Percentiles rank a stretch among this genome's conserved stretches.
phyloP scores from a whole-genome alignment of 257 asterid genomes.

The Fraxinus quadrangulata region DNA sequence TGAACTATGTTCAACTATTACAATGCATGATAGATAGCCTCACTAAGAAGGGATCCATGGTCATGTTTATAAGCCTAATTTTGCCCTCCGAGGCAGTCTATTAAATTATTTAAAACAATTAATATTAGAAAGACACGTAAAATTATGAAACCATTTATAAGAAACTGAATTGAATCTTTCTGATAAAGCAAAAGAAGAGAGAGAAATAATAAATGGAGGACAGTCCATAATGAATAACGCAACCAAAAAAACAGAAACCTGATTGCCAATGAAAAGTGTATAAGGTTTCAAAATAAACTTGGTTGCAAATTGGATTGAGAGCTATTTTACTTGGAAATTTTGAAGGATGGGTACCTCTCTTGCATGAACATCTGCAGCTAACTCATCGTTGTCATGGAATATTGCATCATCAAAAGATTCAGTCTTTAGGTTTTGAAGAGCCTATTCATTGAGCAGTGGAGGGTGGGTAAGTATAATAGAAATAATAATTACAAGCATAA shows the following conservation, averaged over 20 bases:
- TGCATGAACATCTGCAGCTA: slow-evolving; percentile 30
- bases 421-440: slow-evolving; percentile 37
- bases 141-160: not conserved
- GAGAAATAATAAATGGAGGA: not conserved
- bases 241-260: not conserved
- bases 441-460: slow-evolving; percentile 31
- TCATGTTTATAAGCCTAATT: not conserved
- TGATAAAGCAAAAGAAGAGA: not conserved
- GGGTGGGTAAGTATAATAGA: slow-evolving; percentile 7
- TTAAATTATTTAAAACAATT: not conserved
- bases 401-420: slow-evolving; percentile 38
- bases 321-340: slow-evolving; percentile 10
- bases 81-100: not conserved
- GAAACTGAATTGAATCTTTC: slow-evolving; percentile 11
- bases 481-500: slow-evolving; percentile 18
- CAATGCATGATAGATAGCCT: slow-evolving; percentile 3
- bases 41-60: not conserved
- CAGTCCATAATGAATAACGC: not conserved
- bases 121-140: not conserved
- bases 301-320: slow-evolving; percentile 5
- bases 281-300: slow-evolving; percentile 4
- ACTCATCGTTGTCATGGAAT: slow-evolving; percentile 21
- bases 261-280: not conserved
- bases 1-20: slow-evolving; percentile 16
- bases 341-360: slow-evolving; percentile 33